These are phyloP conservation scores for Macadamia tetraphylla DNA, from an alignment of 164 flowering plant species.

Conservation along the genomic window DNA sequence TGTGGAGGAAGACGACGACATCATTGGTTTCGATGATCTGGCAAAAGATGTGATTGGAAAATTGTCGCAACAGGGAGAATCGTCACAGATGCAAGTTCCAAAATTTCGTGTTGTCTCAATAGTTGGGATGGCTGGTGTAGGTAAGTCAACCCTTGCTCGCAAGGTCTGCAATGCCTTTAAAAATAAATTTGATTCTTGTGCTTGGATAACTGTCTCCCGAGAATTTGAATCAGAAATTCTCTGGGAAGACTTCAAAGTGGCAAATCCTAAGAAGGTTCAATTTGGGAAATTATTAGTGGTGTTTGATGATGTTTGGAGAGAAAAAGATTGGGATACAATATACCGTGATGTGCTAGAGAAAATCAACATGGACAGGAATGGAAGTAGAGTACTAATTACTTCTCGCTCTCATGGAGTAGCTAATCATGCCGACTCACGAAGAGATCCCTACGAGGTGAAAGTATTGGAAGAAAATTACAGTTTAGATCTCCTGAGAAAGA, in stretches of 20 bases:
- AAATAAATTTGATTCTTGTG: not conserved
- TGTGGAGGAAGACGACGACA: not conserved
- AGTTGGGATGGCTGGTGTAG: not conserved
- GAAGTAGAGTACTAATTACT: not conserved
- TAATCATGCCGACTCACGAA: not conserved
- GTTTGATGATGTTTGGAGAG: not conserved
- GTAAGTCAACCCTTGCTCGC: not conserved
- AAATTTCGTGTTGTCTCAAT: not conserved
- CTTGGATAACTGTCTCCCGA: not conserved
- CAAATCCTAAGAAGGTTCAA: not conserved
- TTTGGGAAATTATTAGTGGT: not conserved
- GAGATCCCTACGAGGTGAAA: too few relatives aligned
- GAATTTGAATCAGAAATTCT: not conserved
- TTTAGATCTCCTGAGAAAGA: too few relatives aligned
- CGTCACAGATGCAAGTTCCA: not conserved
- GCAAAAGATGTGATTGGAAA: not conserved
- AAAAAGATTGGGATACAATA: not conserved
- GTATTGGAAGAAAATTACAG: too few relatives aligned
- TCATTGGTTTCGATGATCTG: not conserved
- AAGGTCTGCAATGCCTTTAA: not conserved
- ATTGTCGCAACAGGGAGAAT: too few relatives aligned
- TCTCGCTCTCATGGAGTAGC: not conserved
- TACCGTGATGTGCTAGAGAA: not conserved
- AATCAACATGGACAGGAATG: not conserved
- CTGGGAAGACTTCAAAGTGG: not conserved